These are phyloP conservation scores for Vaucheria bursata DNA, from an alignment of 352 stramenopile species.

Conservation along the genomic window DNA sequence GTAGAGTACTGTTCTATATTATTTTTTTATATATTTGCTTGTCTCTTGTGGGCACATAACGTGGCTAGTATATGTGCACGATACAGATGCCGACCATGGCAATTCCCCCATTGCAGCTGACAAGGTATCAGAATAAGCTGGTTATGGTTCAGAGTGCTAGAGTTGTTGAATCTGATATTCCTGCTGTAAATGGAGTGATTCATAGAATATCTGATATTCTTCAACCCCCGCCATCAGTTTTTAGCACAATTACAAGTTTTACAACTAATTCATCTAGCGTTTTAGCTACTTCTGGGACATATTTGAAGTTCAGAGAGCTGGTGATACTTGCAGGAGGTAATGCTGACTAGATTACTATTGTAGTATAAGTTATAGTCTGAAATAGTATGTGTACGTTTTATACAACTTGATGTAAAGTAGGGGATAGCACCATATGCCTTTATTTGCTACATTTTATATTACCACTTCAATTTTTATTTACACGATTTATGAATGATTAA, in stretches of 20 bases:
- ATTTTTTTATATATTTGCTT: no score
- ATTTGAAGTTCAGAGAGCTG: constrained; percentile 24
- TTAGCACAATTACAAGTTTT: constrained; percentile 10
- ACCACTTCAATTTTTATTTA: neutral
- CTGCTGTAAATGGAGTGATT: constrained; percentile 38
- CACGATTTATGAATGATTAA: neutral
- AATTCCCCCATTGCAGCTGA: neutral
- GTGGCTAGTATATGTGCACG: no score
- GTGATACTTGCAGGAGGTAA: constrained; percentile 24
- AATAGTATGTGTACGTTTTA: no score
- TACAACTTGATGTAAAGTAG: neutral
- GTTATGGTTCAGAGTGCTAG: constrained; percentile 20
- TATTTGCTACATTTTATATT: neutral
- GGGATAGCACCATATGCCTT: neutral
- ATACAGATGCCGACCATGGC: constrained; percentile 9
- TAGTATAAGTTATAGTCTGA: no score
- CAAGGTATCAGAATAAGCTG: neutral
- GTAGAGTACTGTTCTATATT: neutral
- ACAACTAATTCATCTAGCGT: neutral
- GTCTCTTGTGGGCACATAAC: no score
- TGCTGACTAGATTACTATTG: neutral
- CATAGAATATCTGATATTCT: constrained; percentile 25
- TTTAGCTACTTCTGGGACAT: constrained; percentile 4
- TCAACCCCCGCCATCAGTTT: constrained; percentile 8
- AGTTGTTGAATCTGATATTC: constrained; percentile 28